These are phyloP conservation scores for Fusarium redolens DNA, from an alignment of 2,329 filamentous ascomycete genomes.

Conservation along the genomic window DNA sequence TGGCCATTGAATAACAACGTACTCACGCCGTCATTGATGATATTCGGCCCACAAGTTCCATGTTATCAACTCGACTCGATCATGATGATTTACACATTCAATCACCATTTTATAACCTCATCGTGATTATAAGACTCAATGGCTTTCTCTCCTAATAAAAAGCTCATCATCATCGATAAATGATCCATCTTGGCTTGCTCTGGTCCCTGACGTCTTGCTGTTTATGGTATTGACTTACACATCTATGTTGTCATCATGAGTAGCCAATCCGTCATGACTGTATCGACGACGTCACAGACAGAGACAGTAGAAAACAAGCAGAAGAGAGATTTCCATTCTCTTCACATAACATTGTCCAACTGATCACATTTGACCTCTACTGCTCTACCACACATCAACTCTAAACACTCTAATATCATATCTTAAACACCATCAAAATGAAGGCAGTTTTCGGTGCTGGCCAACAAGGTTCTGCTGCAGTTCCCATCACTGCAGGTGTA, in stretches of 20 bases:
- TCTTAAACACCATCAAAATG: conserved; percentile 16
- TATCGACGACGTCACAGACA: conserved; percentile 37
- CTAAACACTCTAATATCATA: neutral
- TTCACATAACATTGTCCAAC: conserved; percentile 2
- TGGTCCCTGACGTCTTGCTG: conserved; percentile 15
- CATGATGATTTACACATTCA: conserved; percentile 2
- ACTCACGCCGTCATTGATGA: conserved; percentile 32
- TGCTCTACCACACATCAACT: neutral
- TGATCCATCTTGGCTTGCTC: conserved; percentile 9
- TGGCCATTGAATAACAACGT: neutral
- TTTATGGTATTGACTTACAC: conserved; percentile 20
- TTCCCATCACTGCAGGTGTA: conserved; percentile 35
- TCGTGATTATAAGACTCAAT: conserved; percentile 1
- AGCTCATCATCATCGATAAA: neutral
- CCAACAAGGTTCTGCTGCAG: conserved; percentile 30
- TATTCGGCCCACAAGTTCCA: conserved; percentile 2
- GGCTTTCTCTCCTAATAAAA: neutral
- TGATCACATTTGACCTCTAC: neutral
- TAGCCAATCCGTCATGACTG: conserved; percentile 32
- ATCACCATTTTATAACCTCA: conserved; percentile 12
- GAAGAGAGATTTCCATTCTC: neutral
- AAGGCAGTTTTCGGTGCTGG: conserved; percentile 33
- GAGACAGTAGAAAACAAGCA: conserved; percentile 17
- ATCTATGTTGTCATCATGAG: conserved; percentile 42
- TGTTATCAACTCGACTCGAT: conserved; percentile 13